Conservation (phyloP, 768 basidiomycete species). For the Serendipita sp. region DNA sequence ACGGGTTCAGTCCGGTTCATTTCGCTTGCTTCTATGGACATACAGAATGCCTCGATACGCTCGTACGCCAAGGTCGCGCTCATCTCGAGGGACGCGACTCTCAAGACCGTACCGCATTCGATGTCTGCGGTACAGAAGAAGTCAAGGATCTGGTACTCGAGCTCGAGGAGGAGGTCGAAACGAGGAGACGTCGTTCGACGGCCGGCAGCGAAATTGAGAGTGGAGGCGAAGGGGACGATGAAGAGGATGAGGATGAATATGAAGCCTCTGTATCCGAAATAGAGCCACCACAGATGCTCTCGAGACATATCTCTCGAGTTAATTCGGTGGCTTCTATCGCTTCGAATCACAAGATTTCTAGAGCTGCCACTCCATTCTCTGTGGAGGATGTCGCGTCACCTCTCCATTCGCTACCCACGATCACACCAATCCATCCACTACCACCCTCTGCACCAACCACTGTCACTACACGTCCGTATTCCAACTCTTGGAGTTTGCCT, state of each 20-base stretch:
- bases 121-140: background rate
- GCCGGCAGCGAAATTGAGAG: background rate
- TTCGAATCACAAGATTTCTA: background rate
- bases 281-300: background rate
- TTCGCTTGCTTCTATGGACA: slow-evolving; percentile 32
- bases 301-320: background rate
- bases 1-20: slow-evolving; percentile 81
- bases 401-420: background rate
- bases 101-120: background rate
- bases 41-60: background rate
- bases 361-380: background rate
- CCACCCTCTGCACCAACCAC: background rate
- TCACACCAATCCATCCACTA: background rate
- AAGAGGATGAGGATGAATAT: background rate
- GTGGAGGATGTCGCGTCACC: background rate
- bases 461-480: background rate
- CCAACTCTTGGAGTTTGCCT: background rate
- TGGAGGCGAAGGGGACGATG: slow-evolving; percentile 4
- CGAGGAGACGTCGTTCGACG: background rate
- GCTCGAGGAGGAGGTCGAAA: slow-evolving; percentile 2
- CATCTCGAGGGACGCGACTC: background rate
- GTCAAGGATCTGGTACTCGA: background rate
- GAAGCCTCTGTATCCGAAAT: background rate
- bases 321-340: slow-evolving; percentile 1
- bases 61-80: background rate